phyloP scores from a whole-genome alignment of 495 filamentous ascomycete species.

The Lepidopterella palustris region DNA sequence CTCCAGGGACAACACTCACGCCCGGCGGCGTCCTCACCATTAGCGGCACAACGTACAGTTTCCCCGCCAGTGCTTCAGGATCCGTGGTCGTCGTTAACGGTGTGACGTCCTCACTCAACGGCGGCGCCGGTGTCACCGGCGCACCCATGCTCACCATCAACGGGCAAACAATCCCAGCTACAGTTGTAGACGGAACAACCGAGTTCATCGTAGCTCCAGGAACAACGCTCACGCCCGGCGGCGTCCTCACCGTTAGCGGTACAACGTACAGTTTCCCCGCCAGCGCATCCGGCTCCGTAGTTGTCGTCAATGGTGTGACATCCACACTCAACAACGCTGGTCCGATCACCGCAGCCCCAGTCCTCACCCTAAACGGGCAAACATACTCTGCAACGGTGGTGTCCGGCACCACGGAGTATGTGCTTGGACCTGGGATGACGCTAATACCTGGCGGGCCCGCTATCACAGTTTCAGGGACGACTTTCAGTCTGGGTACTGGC shows the following conservation, averaged over 20 bases:
- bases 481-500: conserved; percentile 25
- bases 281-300: conserved; percentile 17
- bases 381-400: conserved; percentile 27
- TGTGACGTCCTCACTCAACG: conserved; percentile 5
- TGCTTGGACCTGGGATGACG: conserved; percentile 28
- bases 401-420: conserved; percentile 30
- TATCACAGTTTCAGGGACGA: conserved; percentile 32
- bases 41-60: conserved; percentile 13
- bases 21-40: conserved; percentile 6
- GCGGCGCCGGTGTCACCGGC: background rate
- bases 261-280: conserved; percentile 20
- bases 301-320: conserved; percentile 23
- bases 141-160: conserved; percentile 7
- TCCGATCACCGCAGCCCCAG: conserved; percentile 11
- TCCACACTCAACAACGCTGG: conserved; percentile 13
- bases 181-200: conserved; percentile 15
- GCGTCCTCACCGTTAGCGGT: conserved; percentile 17
- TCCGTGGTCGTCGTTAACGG: conserved; percentile 21
- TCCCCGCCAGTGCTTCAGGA: conserved; percentile 23
- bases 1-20: conserved; percentile 10
- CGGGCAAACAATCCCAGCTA: conserved; percentile 6
- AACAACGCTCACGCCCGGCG: conserved; percentile 22
- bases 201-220: conserved; percentile 22
- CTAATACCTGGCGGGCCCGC: conserved; percentile 32
- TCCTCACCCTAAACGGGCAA: conserved; percentile 23